Percentiles rank a stretch among this genome's conserved stretches.
These are phyloP conservation scores for Royoungia palumana DNA, from an alignment of 768 basidiomycete species.

Conservation along the genomic window DNA sequence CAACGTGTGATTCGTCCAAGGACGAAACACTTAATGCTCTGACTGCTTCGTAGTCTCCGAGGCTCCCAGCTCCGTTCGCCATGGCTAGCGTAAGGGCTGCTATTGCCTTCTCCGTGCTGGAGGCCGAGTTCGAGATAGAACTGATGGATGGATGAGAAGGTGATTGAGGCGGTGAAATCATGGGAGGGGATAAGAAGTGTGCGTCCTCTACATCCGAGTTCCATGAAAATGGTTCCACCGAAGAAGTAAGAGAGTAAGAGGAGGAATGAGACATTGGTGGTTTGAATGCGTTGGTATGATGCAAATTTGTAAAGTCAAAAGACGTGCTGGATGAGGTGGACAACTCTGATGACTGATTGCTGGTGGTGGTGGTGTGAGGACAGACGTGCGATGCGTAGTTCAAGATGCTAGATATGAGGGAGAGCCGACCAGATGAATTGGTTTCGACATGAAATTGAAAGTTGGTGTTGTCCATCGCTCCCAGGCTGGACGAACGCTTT, in stretches of 20 bases:
- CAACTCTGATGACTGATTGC: slow-evolving; percentile 14
- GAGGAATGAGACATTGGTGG: slow-evolving; percentile 19
- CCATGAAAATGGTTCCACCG: slow-evolving; percentile 5
- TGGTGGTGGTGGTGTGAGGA: slow-evolving; percentile 9
- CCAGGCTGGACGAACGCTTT: slow-evolving; percentile 45
- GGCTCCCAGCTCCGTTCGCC: slow-evolving; percentile 60
- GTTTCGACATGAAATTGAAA: slow-evolving; percentile 14
- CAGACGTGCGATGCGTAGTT: slow-evolving; percentile 11
- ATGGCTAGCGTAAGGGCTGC: slow-evolving; percentile 57
- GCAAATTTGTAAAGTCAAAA: slow-evolving; percentile 21
- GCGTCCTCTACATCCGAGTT: slow-evolving; percentile 2
- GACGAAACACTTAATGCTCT: slow-evolving; percentile 35
- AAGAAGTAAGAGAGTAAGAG: slow-evolving; percentile 13
- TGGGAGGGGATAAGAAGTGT: slow-evolving; percentile 7
- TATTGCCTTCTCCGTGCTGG: slow-evolving; percentile 56
- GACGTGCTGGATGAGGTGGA: slow-evolving; percentile 24
- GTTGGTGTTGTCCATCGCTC: slow-evolving; percentile 40
- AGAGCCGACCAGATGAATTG: slow-evolving; percentile 18
- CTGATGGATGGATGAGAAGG: slow-evolving; percentile 5
- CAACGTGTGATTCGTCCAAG: slow-evolving; percentile 45
- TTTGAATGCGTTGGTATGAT: slow-evolving; percentile 29
- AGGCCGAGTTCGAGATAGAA: slow-evolving; percentile 28
- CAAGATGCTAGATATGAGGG: slow-evolving; percentile 24
- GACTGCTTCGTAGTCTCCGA: slow-evolving; percentile 54
- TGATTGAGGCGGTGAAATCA: slow-evolving; percentile 13